Evolutionary conservation across 192 early-diverging fungal species (phyloP), one percentile per base, ranked within the genome.

Genomic region (Coemansia sp.): DNA sequence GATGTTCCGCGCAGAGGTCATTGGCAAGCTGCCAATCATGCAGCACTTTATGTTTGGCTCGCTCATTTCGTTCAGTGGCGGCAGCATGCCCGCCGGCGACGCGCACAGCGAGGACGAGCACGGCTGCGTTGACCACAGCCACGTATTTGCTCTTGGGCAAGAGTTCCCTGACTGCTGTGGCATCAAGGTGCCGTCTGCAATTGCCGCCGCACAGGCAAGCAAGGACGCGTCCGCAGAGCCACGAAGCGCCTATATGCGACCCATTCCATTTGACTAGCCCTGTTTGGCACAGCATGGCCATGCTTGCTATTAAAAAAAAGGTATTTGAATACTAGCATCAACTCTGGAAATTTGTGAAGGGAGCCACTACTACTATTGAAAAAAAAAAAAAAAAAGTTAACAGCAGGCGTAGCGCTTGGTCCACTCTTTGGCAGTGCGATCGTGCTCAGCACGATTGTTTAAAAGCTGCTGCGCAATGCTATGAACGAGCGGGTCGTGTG

Each of bases 401-500:
- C 52, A 59, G 57, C 57, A 59, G n/a, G 33, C 44, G 40, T n/a
- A 30, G 28, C 59, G 72, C 76, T 71, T 77, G 70, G 95, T 96
- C 95, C 95, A 98, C 68, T 98, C 97, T 70, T 89, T 81, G 62
- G 97, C 95, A 37, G 92, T 95, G 42, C 86, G 76, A 69, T 96
- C 93, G 77, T 98, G 96, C 46, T 89, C 89, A 43, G 87, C 37
- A 61, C 91, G 85, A 76, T 99, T 95, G 46, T 93, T 95, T 88
- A 97, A 97, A 90, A 96, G 98, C 37, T 95, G 77, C 75, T 99
- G 96, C 53, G 97, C 97, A 78, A 99, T 93, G 81, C 98, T 95
- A 44, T 95, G 96, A 23, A 99, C 97, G 60, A 99, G 90, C 37
- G 97, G 97, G 84, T 98, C 95, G 76, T 95, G 89, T 42, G 97